Evolutionary conservation across 306 rosid species (phyloP).

Genomic region (Acmispon strigosus): DNA sequence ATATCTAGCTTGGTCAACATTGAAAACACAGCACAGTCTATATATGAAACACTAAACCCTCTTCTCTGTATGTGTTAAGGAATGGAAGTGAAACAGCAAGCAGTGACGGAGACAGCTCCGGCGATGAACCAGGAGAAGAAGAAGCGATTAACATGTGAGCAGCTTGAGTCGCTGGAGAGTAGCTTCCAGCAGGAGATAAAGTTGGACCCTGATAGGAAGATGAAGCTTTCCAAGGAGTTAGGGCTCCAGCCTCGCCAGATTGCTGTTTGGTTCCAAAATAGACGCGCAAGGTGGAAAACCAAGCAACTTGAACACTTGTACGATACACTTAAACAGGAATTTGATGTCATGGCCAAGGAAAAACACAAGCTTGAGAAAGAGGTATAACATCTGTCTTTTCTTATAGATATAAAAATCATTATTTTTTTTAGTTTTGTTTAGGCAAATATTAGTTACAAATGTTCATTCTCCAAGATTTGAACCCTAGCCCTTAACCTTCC

Average conservation of each 20-base stretch:
- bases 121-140: slow-evolving; percentile 54
- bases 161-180: slow-evolving; percentile 69
- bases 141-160: slow-evolving; percentile 62
- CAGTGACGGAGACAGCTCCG: slow-evolving; percentile 21
- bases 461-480: too few species aligned
- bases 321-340: slow-evolving; percentile 70
- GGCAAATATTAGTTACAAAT: too few species aligned
- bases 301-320: slow-evolving; percentile 82
- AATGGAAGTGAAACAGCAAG: slow-evolving; percentile 57
- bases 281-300: slow-evolving; percentile 87
- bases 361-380: slow-evolving; percentile 71
- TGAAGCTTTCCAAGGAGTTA: slow-evolving; percentile 81
- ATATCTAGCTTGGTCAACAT: background rate
- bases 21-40: background rate
- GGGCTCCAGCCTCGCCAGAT: slow-evolving; percentile 91
- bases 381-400: slow-evolving; percentile 28
- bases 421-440: too few species aligned
- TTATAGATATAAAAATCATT: too few species aligned
- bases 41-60: background rate
- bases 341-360: slow-evolving; percentile 57
- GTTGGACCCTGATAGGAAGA: slow-evolving; percentile 81
- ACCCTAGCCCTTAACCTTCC: too few species aligned
- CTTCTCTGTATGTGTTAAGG: slow-evolving; percentile 18
- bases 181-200: slow-evolving; percentile 85
- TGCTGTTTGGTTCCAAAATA: slow-evolving; percentile 94